A percentile compares a stretch with the other conserved stretches of the same genome.
phyloP scores from a whole-genome alignment of 2,329 filamentous ascomycete species.

The Boeremia exigua region DNA sequence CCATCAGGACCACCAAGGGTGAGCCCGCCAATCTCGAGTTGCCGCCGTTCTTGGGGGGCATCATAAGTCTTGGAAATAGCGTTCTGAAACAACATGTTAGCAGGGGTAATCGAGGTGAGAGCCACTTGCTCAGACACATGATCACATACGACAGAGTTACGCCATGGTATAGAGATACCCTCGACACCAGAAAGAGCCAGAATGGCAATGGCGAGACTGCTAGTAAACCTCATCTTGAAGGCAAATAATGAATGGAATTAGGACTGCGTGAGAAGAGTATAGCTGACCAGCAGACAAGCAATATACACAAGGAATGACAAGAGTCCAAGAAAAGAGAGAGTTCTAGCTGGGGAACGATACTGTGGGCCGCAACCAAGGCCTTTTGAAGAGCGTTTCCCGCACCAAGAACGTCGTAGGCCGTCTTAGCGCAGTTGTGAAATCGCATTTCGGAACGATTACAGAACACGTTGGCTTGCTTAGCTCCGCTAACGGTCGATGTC shows the following conservation, averaged over 20 bases:
- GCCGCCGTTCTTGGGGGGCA: not conserved
- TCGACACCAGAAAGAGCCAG: conserved; percentile 32
- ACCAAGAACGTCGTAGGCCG: conserved; percentile 1
- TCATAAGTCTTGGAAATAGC: conserved; percentile 12
- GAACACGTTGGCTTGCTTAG: conserved; percentile 21
- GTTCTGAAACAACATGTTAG: not conserved
- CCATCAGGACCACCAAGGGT: conserved; percentile 40
- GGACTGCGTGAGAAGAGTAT: not conserved
- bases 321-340: conserved; percentile 12
- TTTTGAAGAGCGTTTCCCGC: conserved; percentile 17
- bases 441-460: conserved; percentile 28
- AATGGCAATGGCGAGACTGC: conserved; percentile 24
- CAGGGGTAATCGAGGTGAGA: too few species aligned
- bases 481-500: not conserved
- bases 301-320: conserved; percentile 15
- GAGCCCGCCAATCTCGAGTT: conserved; percentile 36
- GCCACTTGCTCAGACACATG: too few species aligned
- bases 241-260: not conserved
- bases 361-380: not conserved
- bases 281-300: conserved; percentile 19
- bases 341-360: conserved; percentile 15
- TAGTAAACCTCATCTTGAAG: conserved; percentile 34
- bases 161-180: conserved; percentile 25
- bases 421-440: conserved; percentile 3
- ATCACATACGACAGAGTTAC: conserved; percentile 32